Percentiles rank a stretch among this genome's conserved stretches.
Conservation (phyloP, 2,329 filamentous ascomycete genomes). For the Fusarium decemcellulare region DNA sequence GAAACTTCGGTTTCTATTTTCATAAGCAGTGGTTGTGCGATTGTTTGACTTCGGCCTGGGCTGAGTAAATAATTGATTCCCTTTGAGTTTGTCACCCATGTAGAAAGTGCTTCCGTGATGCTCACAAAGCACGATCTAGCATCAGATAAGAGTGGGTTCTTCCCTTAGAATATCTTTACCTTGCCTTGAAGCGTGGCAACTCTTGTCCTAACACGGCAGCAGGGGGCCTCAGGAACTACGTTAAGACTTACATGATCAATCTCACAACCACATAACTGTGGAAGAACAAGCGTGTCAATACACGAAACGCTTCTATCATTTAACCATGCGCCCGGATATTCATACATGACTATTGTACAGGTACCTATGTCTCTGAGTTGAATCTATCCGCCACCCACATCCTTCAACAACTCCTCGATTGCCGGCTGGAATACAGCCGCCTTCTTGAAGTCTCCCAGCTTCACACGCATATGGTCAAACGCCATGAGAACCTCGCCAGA, state of each 20-base stretch:
- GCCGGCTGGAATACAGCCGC: slow-evolving; percentile 60
- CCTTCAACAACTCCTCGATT: slow-evolving; percentile 39
- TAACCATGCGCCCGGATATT: background rate
- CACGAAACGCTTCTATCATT: slow-evolving; percentile 1
- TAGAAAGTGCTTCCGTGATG: no score
- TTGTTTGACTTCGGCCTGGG: no score
- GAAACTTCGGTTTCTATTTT: no score
- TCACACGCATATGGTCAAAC: slow-evolving; percentile 85
- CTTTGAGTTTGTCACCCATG: no score
- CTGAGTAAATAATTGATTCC: no score
- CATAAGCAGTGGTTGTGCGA: no score
- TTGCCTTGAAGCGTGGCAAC: no score
- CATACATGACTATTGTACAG: background rate
- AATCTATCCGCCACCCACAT: slow-evolving; percentile 26
- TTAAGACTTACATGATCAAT: background rate
- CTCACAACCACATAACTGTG: background rate
- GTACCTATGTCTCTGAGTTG: background rate
- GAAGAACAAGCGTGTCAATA: background rate
- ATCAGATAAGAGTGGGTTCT: no score
- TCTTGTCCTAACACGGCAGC: no score
- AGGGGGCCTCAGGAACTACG: no score
- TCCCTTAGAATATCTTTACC: no score
- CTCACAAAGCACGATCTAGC: no score
- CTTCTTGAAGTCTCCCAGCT: slow-evolving; percentile 77
- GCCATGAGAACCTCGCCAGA: slow-evolving; percentile 73